Evolutionary conservation across 2,329 filamentous ascomycete genomes (phyloP), one percentile per base, ranked within the genome.

Genomic region (Septoria linicola): DNA sequence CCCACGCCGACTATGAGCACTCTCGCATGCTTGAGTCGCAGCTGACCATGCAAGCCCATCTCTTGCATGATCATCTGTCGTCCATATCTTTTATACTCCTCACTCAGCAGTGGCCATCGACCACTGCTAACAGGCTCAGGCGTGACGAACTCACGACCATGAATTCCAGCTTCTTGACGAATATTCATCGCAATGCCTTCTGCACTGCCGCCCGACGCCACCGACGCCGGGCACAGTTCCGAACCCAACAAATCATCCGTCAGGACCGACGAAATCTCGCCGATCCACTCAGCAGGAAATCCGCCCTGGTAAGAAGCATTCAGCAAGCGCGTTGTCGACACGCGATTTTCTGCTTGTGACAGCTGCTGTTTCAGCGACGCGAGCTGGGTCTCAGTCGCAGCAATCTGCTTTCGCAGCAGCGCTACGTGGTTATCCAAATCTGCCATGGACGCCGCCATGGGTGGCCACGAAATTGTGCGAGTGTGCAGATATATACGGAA

Each of bases 51-150:
- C 1, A 95, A 74, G 0, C 91, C 90, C 54, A 96, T 77, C 51
- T 86, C 81, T 0, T 89, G 87, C 54, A 96, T 82, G 58, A 97
- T 91, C 74, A 97, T 84, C 72, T 96, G 92, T 32, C 92, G 79
- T 6, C 89, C 90, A 73, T 97, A 97, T 55, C 91, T 80, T 58
- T 82, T 82, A 68, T 96, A 96, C 62, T 96, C 90, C 4, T 86
- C 80, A 13, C 76, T 72, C 3, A 73, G 70, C 2, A 96, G 75
- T 0, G 88, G 88, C 85, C 88, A 92, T 58, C 80, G 53, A 10
- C 46, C 49, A 37, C 48, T 47, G 8, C 23, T 46, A 13, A 32
- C 34, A 8, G 49, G 46, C 8, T 55, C 55, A 3, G 50, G 41
- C 27, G 42, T 48, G 11, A 57, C 54, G 21, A 57, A 59, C 27